Percentiles rank a stretch among this genome's conserved stretches.
Conservation (phyloP, 495 filamentous ascomycete genomes). For the Daldinia grandis region DNA sequence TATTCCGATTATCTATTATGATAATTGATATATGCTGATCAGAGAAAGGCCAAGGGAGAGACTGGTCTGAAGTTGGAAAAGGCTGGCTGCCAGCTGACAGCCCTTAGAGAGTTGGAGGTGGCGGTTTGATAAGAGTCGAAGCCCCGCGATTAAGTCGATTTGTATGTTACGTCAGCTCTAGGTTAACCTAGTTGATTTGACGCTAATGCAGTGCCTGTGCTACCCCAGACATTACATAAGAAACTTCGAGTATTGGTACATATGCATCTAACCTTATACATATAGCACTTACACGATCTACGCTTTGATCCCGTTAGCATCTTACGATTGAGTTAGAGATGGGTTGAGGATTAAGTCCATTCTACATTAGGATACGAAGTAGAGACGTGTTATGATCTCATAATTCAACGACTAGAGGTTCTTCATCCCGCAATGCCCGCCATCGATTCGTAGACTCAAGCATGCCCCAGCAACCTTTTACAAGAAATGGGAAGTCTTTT, state of each 20-base stretch:
- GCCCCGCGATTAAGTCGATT: neutral
- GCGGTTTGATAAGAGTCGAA: neutral
- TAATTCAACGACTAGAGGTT: slow-evolving; percentile 30
- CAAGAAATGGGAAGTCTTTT: slow-evolving; percentile 53
- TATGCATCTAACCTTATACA: too few species aligned
- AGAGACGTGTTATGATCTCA: neutral
- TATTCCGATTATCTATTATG: neutral
- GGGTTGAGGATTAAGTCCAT: neutral
- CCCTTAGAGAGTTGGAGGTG: slow-evolving; percentile 7
- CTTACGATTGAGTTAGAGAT: neutral
- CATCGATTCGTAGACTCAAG: slow-evolving; percentile 55
- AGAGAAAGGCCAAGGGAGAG: neutral
- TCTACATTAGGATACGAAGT: neutral
- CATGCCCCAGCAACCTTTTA: slow-evolving; percentile 51
- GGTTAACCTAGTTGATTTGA: neutral
- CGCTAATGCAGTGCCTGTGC: slow-evolving; percentile 1
- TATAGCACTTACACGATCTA: neutral
- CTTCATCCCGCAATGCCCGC: slow-evolving; percentile 50
- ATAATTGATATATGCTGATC: neutral
- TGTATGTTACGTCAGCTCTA: slow-evolving; percentile 16
- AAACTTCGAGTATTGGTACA: too few species aligned
- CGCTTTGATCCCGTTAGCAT: neutral
- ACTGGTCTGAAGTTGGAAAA: slow-evolving; percentile 25
- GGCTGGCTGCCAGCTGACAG: slow-evolving; percentile 40
- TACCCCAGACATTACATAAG: too few species aligned